Evolutionary conservation across 1,284 basidiomycete genomes (phyloP).

Genomic region (Phylloporus sp.): DNA sequence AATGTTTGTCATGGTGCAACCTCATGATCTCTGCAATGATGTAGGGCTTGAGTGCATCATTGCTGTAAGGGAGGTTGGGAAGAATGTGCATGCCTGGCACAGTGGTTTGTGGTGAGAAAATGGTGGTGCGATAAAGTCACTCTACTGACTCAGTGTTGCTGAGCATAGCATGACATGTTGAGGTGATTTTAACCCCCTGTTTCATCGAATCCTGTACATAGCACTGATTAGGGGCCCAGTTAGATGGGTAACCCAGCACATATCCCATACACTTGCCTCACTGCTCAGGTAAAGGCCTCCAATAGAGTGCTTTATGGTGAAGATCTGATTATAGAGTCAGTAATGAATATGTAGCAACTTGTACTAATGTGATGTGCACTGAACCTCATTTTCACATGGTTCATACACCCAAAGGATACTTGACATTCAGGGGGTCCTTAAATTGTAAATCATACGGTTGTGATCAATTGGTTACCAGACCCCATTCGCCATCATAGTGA

Average conservation of each 20-base stretch:
- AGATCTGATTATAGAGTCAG: no score
- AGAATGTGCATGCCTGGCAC: constrained; percentile 57
- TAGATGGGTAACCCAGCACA: constrained; percentile 37
- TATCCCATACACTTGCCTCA: constrained; percentile 35
- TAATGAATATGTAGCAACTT: no score
- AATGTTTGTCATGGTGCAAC: constrained; percentile 90
- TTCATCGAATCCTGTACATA: constrained; percentile 35
- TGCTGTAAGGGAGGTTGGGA: constrained; percentile 86
- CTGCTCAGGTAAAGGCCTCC: constrained; percentile 28
- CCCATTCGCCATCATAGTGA: no score
- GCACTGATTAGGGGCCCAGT: constrained; percentile 25
- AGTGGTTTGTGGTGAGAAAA: constrained; percentile 3
- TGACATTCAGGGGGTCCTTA: no score
- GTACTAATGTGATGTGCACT: no score
- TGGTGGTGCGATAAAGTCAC: not conserved
- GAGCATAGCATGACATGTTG: constrained; percentile 26
- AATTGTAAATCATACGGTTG: no score
- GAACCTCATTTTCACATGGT: no score
- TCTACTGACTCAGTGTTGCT: not conserved
- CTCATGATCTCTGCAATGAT: constrained; percentile 84
- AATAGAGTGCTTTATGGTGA: no score
- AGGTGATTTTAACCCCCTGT: constrained; percentile 15
- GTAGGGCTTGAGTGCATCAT: constrained; percentile 88
- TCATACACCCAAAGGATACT: no score
- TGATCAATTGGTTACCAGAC: no score